phyloP scores from a whole-genome alignment of 2,329 filamentous ascomycete species.

The Cladophialophora psammophila region DNA sequence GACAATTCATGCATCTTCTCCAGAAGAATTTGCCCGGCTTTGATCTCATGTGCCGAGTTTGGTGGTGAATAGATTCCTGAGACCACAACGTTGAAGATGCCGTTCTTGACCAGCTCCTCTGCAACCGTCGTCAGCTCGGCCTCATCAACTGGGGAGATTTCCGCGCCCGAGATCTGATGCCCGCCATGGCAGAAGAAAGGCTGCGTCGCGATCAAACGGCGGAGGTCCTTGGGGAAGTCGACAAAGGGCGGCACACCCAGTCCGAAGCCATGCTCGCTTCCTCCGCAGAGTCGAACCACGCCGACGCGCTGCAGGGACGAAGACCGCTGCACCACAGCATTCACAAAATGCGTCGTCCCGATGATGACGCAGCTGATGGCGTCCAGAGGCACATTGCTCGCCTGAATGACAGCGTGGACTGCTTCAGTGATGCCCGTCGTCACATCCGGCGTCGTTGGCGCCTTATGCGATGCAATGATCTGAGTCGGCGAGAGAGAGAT shows the following conservation, averaged over 20 bases:
- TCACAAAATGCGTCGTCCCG: slow-evolving; percentile 62
- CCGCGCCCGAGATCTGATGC: slow-evolving; percentile 28
- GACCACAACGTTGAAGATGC: slow-evolving; percentile 51
- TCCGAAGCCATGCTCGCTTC: slow-evolving; percentile 29
- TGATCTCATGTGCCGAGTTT: slow-evolving; percentile 48
- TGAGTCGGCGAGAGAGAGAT: slow-evolving; percentile 25
- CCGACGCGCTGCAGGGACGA: slow-evolving; percentile 27
- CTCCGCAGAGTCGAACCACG: slow-evolving; percentile 30
- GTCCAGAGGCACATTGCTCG: slow-evolving; percentile 45
- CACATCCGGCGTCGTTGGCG: slow-evolving; percentile 52
- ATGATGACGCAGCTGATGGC: slow-evolving; percentile 57
- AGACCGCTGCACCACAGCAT: slow-evolving; percentile 41
- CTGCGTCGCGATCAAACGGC: slow-evolving; percentile 16
- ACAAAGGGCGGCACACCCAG: slow-evolving; percentile 53
- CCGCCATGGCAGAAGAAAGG: slow-evolving; percentile 30
- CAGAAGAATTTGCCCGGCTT: slow-evolving; percentile 39
- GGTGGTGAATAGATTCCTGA: slow-evolving; percentile 58
- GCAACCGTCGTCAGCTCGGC: slow-evolving; percentile 18
- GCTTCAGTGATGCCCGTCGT: slow-evolving; percentile 52
- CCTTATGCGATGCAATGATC: slow-evolving; percentile 44
- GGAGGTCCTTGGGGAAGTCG: slow-evolving; percentile 57
- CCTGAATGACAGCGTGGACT: slow-evolving; percentile 47
- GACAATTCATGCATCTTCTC: slow-evolving; percentile 52
- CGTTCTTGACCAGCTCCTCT: slow-evolving; percentile 45
- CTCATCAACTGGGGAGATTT: slow-evolving; percentile 29